These are phyloP conservation scores for Kingdonia uniflora DNA, from an alignment of 164 flowering plant genomes.

Conservation along the genomic window DNA sequence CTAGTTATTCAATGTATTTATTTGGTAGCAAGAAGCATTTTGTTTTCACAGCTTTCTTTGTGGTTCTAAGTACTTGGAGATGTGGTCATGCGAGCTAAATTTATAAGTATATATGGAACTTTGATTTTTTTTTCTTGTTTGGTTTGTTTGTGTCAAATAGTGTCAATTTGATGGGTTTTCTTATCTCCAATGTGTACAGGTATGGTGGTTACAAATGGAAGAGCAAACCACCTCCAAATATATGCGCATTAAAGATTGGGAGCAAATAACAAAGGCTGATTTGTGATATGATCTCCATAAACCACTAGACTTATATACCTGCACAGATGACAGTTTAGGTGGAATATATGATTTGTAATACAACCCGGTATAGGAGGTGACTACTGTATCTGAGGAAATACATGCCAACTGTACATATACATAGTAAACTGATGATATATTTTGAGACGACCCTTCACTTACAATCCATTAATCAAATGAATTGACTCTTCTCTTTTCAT, in stretches of 20 bases:
- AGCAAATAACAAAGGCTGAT: slow-evolving; percentile 17
- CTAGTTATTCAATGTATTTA: too few relatives aligned
- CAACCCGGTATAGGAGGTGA: neutral
- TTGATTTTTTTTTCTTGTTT: too few relatives aligned
- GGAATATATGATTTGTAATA: slow-evolving; percentile 9
- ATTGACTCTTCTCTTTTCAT: neutral
- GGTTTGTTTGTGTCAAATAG: slow-evolving; percentile 9
- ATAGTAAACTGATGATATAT: slow-evolving; percentile 4
- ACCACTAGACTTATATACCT: slow-evolving; percentile 5
- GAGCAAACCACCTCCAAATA: slow-evolving; percentile 23
- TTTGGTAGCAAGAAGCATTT: too few relatives aligned
- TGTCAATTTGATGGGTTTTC: slow-evolving; percentile 36
- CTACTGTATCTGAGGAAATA: neutral
- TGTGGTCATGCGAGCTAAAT: too few relatives aligned
- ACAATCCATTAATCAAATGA: neutral
- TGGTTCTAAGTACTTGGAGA: too few relatives aligned
- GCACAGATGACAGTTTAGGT: slow-evolving; percentile 13
- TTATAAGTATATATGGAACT: too few relatives aligned
- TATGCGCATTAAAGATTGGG: slow-evolving; percentile 30
- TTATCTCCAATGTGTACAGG: slow-evolving; percentile 35
- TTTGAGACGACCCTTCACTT: neutral
- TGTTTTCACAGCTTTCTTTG: too few relatives aligned
- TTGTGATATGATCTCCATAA: slow-evolving; percentile 7
- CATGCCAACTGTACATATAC: slow-evolving; percentile 7
- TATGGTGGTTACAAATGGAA: slow-evolving; percentile 31